phyloP scores from a whole-genome alignment of 2,329 filamentous ascomycete genomes.

The Aureobasidium vineae region DNA sequence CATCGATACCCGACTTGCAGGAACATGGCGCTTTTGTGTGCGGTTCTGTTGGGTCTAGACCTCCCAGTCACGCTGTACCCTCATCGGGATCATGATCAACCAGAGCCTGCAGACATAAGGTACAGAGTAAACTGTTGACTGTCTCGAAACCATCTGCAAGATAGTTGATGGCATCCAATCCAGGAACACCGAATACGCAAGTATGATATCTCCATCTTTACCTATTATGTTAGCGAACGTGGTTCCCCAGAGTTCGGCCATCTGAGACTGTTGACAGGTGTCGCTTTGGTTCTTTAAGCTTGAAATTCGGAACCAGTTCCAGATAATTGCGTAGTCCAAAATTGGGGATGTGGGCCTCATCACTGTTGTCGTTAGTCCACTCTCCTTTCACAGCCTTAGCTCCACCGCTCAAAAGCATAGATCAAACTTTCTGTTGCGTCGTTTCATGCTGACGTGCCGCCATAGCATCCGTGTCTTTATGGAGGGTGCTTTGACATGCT shows the following conservation, averaged over 20 bases:
- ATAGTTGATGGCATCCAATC: neutral
- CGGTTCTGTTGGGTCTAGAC: neutral
- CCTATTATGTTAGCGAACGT: neutral
- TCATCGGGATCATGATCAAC: neutral
- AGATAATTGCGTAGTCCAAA: neutral
- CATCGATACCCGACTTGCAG: neutral
- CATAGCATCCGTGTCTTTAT: neutral
- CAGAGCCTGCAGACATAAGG: neutral
- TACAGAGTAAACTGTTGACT: neutral
- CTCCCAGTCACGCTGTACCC: neutral
- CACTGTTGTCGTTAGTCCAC: neutral
- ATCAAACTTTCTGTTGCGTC: constrained; percentile 14
- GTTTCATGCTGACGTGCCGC: constrained; percentile 20
- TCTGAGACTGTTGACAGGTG: constrained; percentile 13
- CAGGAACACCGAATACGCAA: neutral
- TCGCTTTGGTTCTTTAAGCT: neutral
- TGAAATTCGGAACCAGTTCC: neutral
- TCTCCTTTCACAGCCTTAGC: constrained; percentile 5
- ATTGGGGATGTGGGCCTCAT: constrained; percentile 11
- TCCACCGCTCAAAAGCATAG: constrained; percentile 7
- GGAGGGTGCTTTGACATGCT: neutral
- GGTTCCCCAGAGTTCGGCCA: neutral
- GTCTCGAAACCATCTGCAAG: neutral
- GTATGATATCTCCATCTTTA: neutral
- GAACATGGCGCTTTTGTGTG: constrained; percentile 4